Conservation (phyloP, 768 basidiomycete species). For the Tulasnella sp. region DNA sequence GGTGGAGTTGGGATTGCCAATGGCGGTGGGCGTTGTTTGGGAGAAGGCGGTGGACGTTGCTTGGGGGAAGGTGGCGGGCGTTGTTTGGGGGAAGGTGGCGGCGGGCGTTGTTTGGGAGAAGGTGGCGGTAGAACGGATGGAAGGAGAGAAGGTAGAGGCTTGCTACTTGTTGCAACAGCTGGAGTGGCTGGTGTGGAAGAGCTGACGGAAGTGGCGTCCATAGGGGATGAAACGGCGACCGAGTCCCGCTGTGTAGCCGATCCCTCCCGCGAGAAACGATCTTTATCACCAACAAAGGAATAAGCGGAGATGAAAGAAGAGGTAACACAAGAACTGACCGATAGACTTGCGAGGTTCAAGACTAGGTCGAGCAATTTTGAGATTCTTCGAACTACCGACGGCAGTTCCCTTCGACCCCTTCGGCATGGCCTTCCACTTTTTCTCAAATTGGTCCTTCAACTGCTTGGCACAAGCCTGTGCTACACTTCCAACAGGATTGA, state of each 20-base stretch:
- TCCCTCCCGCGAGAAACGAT: background rate
- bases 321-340: background rate
- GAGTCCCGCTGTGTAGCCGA: constrained; percentile 22
- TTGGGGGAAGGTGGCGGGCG: constrained; percentile 30
- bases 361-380: background rate
- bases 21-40: constrained; percentile 27
- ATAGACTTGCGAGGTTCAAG: background rate
- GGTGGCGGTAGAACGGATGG: constrained; percentile 31
- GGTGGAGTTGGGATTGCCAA: background rate
- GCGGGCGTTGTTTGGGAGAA: constrained; percentile 28
- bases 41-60: constrained; percentile 30
- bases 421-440: constrained; percentile 40
- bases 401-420: constrained; percentile 24
- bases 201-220: background rate
- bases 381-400: constrained; percentile 32
- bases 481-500: constrained; percentile 41
- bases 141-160: constrained; percentile 22
- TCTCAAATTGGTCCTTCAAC: constrained; percentile 39
- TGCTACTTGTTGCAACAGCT: constrained; percentile 31
- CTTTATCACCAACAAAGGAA: background rate
- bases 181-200: constrained; percentile 27
- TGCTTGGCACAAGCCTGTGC: constrained; percentile 39
- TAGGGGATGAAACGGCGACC: constrained; percentile 28
- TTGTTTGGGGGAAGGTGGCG: too few species aligned
- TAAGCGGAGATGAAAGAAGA: background rate